Conservation (phyloP, 192 early-diverging fungal species). For the Backusella morwellensis region DNA sequence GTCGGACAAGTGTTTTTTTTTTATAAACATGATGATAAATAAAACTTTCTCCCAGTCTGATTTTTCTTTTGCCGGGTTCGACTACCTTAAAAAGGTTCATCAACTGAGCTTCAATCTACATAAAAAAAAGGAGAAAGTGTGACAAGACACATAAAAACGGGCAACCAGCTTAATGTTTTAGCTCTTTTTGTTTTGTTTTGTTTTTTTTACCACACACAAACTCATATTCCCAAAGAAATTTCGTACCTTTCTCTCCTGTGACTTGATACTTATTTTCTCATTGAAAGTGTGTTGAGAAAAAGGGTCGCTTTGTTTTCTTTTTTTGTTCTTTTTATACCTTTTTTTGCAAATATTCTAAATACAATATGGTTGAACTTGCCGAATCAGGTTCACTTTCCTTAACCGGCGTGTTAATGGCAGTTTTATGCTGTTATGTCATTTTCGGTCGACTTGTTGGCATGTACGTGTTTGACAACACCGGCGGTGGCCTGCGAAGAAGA, state of each 20-base stretch:
- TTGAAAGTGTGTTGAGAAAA: neutral
- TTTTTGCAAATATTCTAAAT: neutral
- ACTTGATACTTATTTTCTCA: neutral
- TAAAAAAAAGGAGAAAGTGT: neutral
- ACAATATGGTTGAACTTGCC: neutral
- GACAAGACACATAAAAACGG: neutral
- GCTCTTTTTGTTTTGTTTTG: neutral
- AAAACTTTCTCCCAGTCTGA: too few relatives aligned
- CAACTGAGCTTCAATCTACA: neutral
- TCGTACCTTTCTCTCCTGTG: neutral
- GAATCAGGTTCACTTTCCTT: slow-evolving; percentile 9
- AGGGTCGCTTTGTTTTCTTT: neutral
- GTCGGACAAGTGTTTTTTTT: too few relatives aligned
- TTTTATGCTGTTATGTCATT: slow-evolving; percentile 22
- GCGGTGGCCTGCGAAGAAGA: slow-evolving; percentile 4
- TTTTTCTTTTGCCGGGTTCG: neutral
- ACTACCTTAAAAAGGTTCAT: neutral
- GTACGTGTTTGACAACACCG: slow-evolving; percentile 10
- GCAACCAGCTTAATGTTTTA: neutral
- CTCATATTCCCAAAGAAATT: neutral
- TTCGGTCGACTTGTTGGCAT: slow-evolving; percentile 13
- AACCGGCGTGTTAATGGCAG: slow-evolving; percentile 2
- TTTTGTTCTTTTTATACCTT: neutral
- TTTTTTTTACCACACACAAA: slow-evolving; percentile 8
- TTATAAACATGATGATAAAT: too few relatives aligned